Conservation (phyloP, 2,329 filamentous ascomycete genomes). For the Phialophora tarda region DNA sequence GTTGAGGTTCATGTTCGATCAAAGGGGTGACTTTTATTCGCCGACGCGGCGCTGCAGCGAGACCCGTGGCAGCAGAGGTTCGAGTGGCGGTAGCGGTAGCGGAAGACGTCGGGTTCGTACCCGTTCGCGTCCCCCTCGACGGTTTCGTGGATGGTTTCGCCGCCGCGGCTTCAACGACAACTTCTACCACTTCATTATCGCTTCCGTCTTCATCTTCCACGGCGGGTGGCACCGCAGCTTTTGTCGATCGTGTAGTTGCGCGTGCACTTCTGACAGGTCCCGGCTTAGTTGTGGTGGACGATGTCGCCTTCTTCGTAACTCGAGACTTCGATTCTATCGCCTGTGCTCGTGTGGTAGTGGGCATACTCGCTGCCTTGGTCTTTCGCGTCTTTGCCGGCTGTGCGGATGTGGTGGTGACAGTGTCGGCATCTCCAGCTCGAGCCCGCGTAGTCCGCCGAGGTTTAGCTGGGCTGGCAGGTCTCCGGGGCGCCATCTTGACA, state of each 20-base stretch:
- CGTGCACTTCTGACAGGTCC: conserved; percentile 6
- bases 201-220: conserved; percentile 3
- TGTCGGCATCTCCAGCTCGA: conserved; percentile 39
- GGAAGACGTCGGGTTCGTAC: conserved; percentile 11
- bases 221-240: background rate
- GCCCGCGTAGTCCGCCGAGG: conserved; percentile 43
- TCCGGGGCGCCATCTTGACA: conserved; percentile 34
- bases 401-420: conserved; percentile 7
- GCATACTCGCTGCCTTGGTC: conserved; percentile 25
- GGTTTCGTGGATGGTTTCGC: conserved; percentile 15
- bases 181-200: conserved; percentile 19
- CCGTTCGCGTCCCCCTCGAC: conserved; percentile 17
- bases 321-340: conserved; percentile 33
- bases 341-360: conserved; percentile 37
- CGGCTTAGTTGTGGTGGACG: conserved; percentile 14
- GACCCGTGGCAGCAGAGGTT: conserved; percentile 10
- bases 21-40: conserved; percentile 39
- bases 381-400: conserved; percentile 32
- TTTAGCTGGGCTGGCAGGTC: conserved; percentile 42
- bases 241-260: conserved; percentile 9
- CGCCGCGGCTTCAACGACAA: conserved; percentile 4
- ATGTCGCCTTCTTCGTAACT: conserved; percentile 31
- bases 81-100: background rate
- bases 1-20: conserved; percentile 12
- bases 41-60: conserved; percentile 38